Evolutionary conservation across 805 yeast species (phyloP), one percentile per base, ranked within the genome.

Genomic region (Cyberlindnera xylosilytica): DNA sequence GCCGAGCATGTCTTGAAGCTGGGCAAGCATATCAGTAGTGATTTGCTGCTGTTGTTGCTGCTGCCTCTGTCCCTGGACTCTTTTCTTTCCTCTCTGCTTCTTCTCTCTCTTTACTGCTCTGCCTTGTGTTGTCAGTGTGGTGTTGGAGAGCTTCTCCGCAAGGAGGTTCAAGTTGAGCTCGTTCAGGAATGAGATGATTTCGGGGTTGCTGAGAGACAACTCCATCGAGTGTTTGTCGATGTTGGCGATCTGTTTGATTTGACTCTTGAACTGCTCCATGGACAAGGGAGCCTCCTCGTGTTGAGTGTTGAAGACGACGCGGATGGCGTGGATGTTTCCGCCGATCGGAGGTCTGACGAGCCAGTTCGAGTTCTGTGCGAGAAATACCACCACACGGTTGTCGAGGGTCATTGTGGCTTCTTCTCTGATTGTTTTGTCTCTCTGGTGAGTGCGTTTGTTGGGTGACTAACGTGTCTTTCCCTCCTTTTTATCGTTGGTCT

Each of bases 121-220:
- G n/a, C n/a, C n/a, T n/a, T n/a, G n/a, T 32, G 20, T 20, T 29
- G 29, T 15, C 24, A 20, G 4, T 3, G 27, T 8, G 4, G 23
- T 12, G 27, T 9, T 23, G 18, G 32, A 7, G 22, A 35, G 6
- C 23, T 20, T 24, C 6, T 40, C 38, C n/a, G 40, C 11, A 28
- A 52, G 22, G 10, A 45, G 20, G 1, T 32, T 20, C 17, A 53
- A 12, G 26, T 54, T 55, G 22, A 33, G 5, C 23, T 38, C 42
- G 33, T 51, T 57, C 20, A 57, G 50, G 41, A 55, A 57, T 6
- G 41, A 42, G 4, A 55, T 38, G 1, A 13, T 26, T 1, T 23
- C 34, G 6, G 29, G n/a, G 13, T 44, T 38, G 4, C 29, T 32
- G 19, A 20, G 41, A n/a, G 40, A 38, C 20, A 34, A 37, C 20